phyloP scores from a whole-genome alignment of 2,329 filamentous ascomycete species.

The Aspergillus puulaauensis region DNA sequence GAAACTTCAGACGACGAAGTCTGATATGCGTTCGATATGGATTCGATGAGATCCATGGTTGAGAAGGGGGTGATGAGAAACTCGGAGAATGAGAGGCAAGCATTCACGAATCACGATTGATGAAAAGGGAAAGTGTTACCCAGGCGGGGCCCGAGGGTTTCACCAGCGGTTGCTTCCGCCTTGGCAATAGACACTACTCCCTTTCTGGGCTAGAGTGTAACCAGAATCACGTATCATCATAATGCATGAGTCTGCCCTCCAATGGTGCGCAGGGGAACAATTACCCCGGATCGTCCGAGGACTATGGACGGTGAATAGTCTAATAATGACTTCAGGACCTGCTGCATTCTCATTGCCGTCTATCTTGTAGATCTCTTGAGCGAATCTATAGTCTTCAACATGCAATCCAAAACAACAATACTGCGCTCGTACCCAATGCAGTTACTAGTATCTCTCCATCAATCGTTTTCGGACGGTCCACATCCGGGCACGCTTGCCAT shows the following conservation, averaged over 20 bases:
- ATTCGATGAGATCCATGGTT: constrained; percentile 11
- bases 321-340: background rate
- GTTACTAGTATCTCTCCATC: constrained; percentile 63
- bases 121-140: background rate
- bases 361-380: background rate
- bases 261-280: no score
- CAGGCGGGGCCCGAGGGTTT: no score
- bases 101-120: background rate
- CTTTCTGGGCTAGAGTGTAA: no score
- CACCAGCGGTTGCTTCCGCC: no score
- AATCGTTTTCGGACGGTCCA: constrained; percentile 86
- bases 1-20: constrained; percentile 12
- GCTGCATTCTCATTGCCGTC: background rate
- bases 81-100: constrained; percentile 9
- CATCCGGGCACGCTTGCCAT: constrained; percentile 85
- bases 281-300: no score
- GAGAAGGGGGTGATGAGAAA: constrained; percentile 4
- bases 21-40: background rate
- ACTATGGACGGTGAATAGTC: background rate
- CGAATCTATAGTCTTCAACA: background rate
- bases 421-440: background rate
- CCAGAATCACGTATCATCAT: no score
- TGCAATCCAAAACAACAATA: background rate
- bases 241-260: no score
- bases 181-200: no score